Evolutionary conservation across 352 stramenopile genomes (phyloP).

Genomic region (Pythium aphanidermatum): DNA sequence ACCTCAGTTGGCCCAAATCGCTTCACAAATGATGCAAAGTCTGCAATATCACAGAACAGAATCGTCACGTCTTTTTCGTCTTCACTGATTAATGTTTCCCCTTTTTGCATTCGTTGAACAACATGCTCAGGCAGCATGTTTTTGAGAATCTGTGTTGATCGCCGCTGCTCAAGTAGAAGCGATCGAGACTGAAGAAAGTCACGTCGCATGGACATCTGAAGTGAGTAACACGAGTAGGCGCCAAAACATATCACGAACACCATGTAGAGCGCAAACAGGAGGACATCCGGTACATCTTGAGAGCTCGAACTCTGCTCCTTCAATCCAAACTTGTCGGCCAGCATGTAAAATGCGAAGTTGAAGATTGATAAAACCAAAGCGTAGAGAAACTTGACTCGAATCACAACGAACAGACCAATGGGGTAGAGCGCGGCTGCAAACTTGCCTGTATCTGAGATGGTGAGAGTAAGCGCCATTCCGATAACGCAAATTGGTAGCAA

Average conservation of each 20-base stretch:
- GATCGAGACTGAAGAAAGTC: constrained; percentile 81
- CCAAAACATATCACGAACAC: constrained; percentile 71
- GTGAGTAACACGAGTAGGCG: constrained; percentile 69
- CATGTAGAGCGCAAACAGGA: constrained; percentile 71
- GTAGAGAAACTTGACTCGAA: constrained; percentile 83
- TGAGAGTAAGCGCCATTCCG: constrained; percentile 74
- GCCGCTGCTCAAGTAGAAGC: constrained; percentile 67
- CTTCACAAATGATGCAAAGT: constrained; percentile 77
- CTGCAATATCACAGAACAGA: constrained; percentile 80
- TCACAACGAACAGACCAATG: constrained; percentile 73
- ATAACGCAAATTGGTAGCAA: constrained; percentile 60
- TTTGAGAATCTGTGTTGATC: constrained; percentile 78
- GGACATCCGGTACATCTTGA: constrained; percentile 34
- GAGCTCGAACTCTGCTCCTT: constrained; percentile 20
- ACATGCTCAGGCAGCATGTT: constrained; percentile 85
- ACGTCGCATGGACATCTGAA: constrained; percentile 76
- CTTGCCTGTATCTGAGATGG: constrained; percentile 78
- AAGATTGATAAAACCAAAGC: constrained; percentile 64
- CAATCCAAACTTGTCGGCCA: constrained; percentile 46
- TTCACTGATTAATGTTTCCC: constrained; percentile 76
- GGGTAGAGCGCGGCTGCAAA: constrained; percentile 79
- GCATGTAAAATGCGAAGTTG: constrained; percentile 77
- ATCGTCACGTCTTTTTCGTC: constrained; percentile 87
- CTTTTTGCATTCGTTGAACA: constrained; percentile 79
- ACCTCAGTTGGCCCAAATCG: constrained; percentile 70